A percentile compares a stretch with the other conserved stretches of the same genome.
Conservation (phyloP, 495 filamentous ascomycete species). For the Aeminium ludgeri region DNA sequence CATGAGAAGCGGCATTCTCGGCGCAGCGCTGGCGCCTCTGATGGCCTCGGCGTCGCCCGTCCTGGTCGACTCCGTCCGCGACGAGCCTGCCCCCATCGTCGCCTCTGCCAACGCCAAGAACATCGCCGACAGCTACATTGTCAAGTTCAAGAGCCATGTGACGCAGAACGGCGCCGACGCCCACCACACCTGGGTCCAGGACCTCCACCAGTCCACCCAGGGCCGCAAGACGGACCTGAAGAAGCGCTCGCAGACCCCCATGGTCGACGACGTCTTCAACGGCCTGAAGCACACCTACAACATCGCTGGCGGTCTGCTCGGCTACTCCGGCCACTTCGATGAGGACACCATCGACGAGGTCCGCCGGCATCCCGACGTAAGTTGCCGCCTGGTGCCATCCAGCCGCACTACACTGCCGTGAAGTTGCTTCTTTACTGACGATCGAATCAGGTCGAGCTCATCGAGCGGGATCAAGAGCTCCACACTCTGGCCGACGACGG, state of each 20-base stretch:
- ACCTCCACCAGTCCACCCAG: constrained; percentile 50
- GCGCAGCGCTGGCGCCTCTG: constrained; percentile 38
- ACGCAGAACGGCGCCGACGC: constrained; percentile 42
- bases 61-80: constrained; percentile 56
- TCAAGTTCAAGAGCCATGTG: constrained; percentile 97
- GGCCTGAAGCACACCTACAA: constrained; percentile 93
- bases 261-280: constrained; percentile 52
- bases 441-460: constrained; percentile 64
- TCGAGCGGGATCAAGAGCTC: constrained; percentile 86
- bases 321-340: constrained; percentile 94
- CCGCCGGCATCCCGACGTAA: constrained; percentile 92
- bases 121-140: constrained; percentile 85
- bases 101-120: constrained; percentile 58
- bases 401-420: too few relatives aligned
- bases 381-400: constrained; percentile 25
- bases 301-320: constrained; percentile 64
- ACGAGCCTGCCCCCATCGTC: constrained; percentile 73
- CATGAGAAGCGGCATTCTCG: constrained; percentile 52
- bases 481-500: constrained; percentile 44
- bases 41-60: constrained; percentile 60
- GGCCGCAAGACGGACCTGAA: constrained; percentile 53
- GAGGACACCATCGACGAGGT: constrained; percentile 84
- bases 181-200: constrained; percentile 87
- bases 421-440: not conserved
- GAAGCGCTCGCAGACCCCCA: constrained; percentile 69